Evolutionary conservation across 2,329 filamentous ascomycete genomes (phyloP).

Genomic region (Teratosphaeria gauchensis): DNA sequence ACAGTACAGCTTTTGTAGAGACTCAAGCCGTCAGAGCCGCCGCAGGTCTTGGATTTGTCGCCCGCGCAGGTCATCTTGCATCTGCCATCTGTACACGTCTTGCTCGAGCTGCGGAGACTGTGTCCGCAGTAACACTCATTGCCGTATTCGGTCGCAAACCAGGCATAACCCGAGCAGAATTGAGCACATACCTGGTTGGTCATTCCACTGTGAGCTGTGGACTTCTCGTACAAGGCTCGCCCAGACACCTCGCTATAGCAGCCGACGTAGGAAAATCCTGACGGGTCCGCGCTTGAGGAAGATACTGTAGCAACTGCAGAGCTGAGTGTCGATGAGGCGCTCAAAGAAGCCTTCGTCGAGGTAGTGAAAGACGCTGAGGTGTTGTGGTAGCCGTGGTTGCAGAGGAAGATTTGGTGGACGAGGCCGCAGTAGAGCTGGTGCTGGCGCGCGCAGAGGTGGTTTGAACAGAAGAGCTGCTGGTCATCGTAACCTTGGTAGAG

Average conservation of each 20-base stretch:
- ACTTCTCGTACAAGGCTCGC: not conserved
- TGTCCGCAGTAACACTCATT: conserved; percentile 23
- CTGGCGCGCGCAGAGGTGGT: conserved; percentile 7
- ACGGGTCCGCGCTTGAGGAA: not conserved
- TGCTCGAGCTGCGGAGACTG: conserved; percentile 4
- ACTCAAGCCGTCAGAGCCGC: conserved; percentile 13
- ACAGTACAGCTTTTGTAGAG: conserved; percentile 12
- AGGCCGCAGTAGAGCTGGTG: conserved; percentile 10
- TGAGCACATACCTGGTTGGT: conserved; percentile 4
- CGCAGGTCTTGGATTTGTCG: conserved; percentile 17
- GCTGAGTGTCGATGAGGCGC: not conserved
- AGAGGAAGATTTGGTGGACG: conserved; percentile 20
- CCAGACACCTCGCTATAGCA: not conserved
- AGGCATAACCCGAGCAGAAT: conserved; percentile 4
- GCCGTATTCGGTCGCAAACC: conserved; percentile 15
- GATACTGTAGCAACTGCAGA: not conserved
- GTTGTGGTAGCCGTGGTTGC: conserved; percentile 6
- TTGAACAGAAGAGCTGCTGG: conserved; percentile 6
- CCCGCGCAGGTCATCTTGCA: conserved; percentile 19
- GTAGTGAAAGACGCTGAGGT: not conserved
- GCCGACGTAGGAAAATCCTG: not conserved
- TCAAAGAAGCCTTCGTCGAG: not conserved
- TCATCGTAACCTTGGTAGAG: not conserved
- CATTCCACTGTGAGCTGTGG: not conserved
- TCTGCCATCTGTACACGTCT: conserved; percentile 6